Conservation (phyloP, 108 stramenopile genomes). For the Skeletonema potamos region DNA sequence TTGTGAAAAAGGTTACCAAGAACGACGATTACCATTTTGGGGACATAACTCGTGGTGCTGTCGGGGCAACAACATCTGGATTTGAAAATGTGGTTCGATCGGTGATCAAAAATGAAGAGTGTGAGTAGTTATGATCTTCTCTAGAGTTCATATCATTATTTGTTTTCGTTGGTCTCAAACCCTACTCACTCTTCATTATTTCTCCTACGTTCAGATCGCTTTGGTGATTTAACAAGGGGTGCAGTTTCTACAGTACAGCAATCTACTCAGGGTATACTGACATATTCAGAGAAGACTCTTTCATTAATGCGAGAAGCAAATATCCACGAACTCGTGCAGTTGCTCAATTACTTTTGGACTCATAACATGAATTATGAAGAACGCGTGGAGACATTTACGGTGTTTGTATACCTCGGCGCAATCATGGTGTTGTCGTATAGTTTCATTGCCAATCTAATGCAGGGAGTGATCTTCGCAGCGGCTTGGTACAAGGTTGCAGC, state of each 20-base stretch:
- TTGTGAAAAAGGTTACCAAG: conserved; percentile 17
- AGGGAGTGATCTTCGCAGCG: conserved; percentile 34
- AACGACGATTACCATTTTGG: conserved; percentile 38
- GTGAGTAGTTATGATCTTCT: background rate
- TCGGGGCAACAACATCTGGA: background rate
- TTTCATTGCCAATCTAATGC: conserved; percentile 44
- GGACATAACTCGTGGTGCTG: background rate
- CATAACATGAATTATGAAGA: conserved; percentile 34
- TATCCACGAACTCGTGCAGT: conserved; percentile 39
- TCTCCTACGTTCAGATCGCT: background rate
- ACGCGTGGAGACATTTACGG: conserved; percentile 27
- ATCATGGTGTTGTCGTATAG: conserved; percentile 38
- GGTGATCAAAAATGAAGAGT: background rate
- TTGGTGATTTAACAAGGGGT: conserved; percentile 20
- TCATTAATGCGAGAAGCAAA: conserved; percentile 29
- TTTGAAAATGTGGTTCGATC: background rate
- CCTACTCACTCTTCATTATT: background rate
- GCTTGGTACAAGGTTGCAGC: conserved; percentile 39
- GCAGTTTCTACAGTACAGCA: conserved; percentile 9
- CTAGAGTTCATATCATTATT: background rate
- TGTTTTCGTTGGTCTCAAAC: background rate
- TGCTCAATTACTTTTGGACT: conserved; percentile 37
- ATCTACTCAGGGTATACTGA: conserved; percentile 23
- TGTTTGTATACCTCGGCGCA: conserved; percentile 38
- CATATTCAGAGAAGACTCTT: conserved; percentile 45